Base-by-base conservation (phyloP, 306 rosid genomes). In the Vachellia pachyceras region DNA sequence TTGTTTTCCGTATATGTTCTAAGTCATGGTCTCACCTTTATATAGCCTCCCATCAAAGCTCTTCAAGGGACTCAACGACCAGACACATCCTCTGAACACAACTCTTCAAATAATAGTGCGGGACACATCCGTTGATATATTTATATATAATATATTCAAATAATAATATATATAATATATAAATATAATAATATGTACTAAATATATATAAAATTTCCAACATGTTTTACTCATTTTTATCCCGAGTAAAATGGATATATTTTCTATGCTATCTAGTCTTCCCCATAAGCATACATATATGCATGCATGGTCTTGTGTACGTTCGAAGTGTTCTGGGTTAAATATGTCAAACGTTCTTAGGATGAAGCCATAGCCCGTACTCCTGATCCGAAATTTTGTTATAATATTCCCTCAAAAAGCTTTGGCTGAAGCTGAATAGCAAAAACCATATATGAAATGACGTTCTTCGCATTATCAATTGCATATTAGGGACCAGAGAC, bases 221-320 rank as follows among this genome's bases (percentile, higher is more conserved):
- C n/a, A n/a, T n/a, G n/a, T n/a, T n/a, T n/a, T n/a, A n/a, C n/a
- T n/a, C n/a, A n/a, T n/a, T n/a, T n/a, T 77, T 36, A 12, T 73
- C 49, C 50, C 3, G 70, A 54, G 60, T 39, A 74, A 60, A 39
- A 46, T 58, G 14, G 39, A 42, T 75, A 40, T 75, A 13, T 49
- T 67, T 79, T 68, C 37, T 63, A 73, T 49, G 72, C 79, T 78
- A 73, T 67, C 57, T 77, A 52, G 55, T 29, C 63, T 23, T 73
- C 36, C 5, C 33, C 58, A 22, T 29, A 25, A 60, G 77, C 58
- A 29, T n/a, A n/a, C 12, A 8, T 70, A 17, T 46, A 66, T 5
- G 20, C 15, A 22, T 71, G 55, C 23, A n/a, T 67, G 55, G 29
- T 76, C 11, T 64, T 65, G 42, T 61, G 60, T 40, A n/a, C n/a